phyloP scores from a whole-genome alignment of 306 rosid species.

The Psophocarpus tetragonolobus region DNA sequence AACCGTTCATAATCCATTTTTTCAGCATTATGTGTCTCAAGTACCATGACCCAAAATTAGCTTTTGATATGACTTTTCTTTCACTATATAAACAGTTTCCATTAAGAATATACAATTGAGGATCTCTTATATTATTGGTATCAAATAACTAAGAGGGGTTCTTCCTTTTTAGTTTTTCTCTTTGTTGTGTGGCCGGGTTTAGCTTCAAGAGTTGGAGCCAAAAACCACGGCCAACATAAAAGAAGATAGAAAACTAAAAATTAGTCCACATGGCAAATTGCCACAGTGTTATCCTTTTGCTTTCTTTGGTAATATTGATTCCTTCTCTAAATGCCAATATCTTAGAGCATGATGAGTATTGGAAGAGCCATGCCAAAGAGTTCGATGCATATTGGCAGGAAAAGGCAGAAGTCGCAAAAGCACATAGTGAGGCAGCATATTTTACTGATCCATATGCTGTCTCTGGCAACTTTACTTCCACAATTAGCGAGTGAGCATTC shows the following conservation, averaged over 20 bases:
- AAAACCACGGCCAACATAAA: no score
- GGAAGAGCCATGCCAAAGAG: not conserved
- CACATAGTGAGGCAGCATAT: slow-evolving; percentile 31
- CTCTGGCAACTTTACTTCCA: slow-evolving; percentile 39
- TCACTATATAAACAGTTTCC: not conserved
- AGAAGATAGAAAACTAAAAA: no score
- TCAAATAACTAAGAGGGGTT: not conserved
- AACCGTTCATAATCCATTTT: slow-evolving; percentile 10
- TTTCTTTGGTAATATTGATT: slow-evolving; percentile 8
- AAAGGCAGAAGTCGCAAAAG: slow-evolving; percentile 40
- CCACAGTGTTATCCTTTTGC: slow-evolving; percentile 18
- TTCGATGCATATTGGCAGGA: slow-evolving; percentile 60
- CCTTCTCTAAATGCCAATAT: slow-evolving; percentile 39
- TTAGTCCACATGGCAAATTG: not conserved
- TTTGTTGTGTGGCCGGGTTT: no score
- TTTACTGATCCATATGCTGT: slow-evolving; percentile 44
- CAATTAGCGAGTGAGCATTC: slow-evolving; percentile 48
- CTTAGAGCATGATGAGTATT: slow-evolving; percentile 6
- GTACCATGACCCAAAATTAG: not conserved
- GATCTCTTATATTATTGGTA: no score
- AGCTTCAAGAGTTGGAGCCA: no score
- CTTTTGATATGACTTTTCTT: not conserved
- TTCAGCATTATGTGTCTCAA: slow-evolving; percentile 35
- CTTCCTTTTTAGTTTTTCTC: not conserved
- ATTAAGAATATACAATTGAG: not conserved